Conservation (phyloP, 495 filamentous ascomycete species). For the Copromyces sp. region DNA sequence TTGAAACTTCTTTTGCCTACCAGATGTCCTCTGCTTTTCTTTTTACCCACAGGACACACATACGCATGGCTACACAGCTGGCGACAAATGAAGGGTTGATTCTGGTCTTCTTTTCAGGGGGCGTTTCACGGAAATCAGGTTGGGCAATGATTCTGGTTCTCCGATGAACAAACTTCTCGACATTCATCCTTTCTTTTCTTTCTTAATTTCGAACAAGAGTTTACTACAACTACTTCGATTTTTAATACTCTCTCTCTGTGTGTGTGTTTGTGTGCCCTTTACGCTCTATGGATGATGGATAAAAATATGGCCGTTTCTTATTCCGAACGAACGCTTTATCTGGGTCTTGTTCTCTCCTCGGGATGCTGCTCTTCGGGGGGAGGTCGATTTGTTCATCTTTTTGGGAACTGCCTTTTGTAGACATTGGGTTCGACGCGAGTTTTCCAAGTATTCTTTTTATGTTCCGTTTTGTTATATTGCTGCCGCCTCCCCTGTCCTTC, state of each 20-base stretch:
- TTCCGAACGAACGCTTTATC: background rate
- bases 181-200: background rate
- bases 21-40: background rate
- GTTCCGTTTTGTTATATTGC: background rate
- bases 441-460: background rate
- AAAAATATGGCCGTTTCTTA: background rate
- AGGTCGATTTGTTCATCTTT: background rate
- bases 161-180: background rate
- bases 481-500: background rate
- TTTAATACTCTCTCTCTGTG: background rate
- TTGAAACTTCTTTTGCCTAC: background rate
- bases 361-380: background rate
- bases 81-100: background rate
- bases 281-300: background rate
- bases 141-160: background rate
- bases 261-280: background rate
- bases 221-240: background rate
- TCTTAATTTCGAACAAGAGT: background rate
- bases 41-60: background rate
- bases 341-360: background rate
- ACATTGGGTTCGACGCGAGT: background rate
- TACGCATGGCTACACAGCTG: background rate
- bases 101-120: background rate
- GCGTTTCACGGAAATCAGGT: background rate
- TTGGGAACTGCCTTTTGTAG: background rate